phyloP scores from a whole-genome alignment of 768 basidiomycete species.

The Polyporus arcularius region DNA sequence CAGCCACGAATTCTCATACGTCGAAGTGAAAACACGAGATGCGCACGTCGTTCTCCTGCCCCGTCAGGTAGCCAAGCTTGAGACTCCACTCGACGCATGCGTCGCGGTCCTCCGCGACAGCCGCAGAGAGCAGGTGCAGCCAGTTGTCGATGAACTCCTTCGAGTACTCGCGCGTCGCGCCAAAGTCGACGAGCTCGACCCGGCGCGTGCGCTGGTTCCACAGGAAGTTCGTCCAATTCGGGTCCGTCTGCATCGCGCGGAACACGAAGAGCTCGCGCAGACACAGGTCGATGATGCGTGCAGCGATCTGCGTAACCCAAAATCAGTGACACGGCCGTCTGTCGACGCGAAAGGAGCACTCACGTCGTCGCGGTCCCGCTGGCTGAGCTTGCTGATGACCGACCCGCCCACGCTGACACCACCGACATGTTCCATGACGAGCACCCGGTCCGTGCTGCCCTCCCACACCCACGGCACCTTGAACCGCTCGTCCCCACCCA shows the following conservation, averaged over 20 bases:
- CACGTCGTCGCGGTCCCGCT: conserved; percentile 75
- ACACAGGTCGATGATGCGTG: conserved; percentile 80
- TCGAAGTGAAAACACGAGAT: background rate
- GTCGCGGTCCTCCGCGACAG: conserved; percentile 64
- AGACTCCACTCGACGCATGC: conserved; percentile 73
- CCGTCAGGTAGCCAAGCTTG: conserved; percentile 89
- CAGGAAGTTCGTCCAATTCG: conserved; percentile 97
- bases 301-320: conserved; percentile 65
- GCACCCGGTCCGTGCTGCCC: conserved; percentile 75
- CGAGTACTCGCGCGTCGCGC: conserved; percentile 87
- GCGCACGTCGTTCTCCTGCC: conserved; percentile 77
- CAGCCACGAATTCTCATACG: background rate
- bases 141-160: conserved; percentile 88
- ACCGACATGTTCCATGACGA: conserved; percentile 86
- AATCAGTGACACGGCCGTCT: no score
- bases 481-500: conserved; percentile 67
- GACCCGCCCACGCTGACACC: conserved; percentile 81
- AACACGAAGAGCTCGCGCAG: conserved; percentile 90
- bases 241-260: conserved; percentile 96
- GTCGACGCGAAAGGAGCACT: conserved; percentile 5
- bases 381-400: conserved; percentile 52
- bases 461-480: conserved; percentile 87
- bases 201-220: conserved; percentile 71
- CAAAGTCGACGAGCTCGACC: conserved; percentile 93
- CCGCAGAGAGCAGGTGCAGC: conserved; percentile 81